phyloP scores from a whole-genome alignment of 768 basidiomycete species.

The Daedaleopsis nitida region DNA sequence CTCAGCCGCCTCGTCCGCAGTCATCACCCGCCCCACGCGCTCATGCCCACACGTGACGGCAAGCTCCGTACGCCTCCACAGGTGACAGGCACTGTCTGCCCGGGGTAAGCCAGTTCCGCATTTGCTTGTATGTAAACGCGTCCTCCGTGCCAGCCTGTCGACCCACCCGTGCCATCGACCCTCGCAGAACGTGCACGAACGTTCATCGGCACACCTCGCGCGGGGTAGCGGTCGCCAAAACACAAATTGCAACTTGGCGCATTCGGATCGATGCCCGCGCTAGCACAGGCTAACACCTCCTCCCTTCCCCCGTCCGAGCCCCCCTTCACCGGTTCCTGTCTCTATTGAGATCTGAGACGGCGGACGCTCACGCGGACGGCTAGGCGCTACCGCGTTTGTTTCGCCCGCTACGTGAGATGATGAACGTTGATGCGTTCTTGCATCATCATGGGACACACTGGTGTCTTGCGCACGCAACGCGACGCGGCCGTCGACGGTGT shows the following conservation, averaged over 20 bases:
- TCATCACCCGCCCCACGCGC: background rate
- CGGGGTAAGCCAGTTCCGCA: background rate
- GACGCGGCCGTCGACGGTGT: no score
- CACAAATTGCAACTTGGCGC: slow-evolving; percentile 3
- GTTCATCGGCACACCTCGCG: slow-evolving; percentile 14
- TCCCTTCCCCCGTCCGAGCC: no score
- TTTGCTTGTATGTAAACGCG: background rate
- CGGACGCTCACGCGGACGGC: background rate
- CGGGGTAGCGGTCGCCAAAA: background rate
- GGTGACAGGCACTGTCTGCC: background rate
- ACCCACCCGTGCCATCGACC: no score
- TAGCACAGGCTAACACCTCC: no score
- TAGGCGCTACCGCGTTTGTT: background rate
- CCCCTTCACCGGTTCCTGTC: slow-evolving; percentile 11
- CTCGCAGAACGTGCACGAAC: slow-evolving; percentile 5
- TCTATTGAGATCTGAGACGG: no score
- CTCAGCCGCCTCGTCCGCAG: background rate
- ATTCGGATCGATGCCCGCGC: slow-evolving; percentile 17
- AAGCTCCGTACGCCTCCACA: background rate
- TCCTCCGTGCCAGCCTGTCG: no score
- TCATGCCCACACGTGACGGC: background rate
- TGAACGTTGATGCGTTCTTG: slow-evolving; percentile 17
- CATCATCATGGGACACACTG: slow-evolving; percentile 22
- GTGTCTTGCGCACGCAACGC: background rate
- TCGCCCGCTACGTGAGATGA: slow-evolving; percentile 1